These are phyloP conservation scores for Thozetella sp. DNA, from an alignment of 495 filamentous ascomycete species.

Conservation along the genomic window DNA sequence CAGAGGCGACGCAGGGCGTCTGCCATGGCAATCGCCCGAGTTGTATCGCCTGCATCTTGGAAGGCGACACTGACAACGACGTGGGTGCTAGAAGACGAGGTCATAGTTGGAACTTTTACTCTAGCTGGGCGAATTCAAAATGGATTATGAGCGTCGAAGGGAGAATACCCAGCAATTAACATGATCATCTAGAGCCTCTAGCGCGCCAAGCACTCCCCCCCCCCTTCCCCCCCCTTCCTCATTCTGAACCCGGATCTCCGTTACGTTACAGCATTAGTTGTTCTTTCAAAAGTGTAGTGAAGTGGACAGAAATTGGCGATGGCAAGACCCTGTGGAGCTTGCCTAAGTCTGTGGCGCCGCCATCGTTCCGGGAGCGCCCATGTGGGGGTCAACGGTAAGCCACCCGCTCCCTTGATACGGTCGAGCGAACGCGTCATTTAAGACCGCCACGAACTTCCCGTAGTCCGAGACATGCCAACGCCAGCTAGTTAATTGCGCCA, in stretches of 20 bases:
- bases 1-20: background rate
- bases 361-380: too few species aligned
- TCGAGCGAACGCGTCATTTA: too few species aligned
- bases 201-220: too few species aligned
- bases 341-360: too few species aligned
- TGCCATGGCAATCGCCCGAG: background rate
- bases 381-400: too few species aligned
- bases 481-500: too few species aligned
- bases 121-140: background rate
- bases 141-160: background rate
- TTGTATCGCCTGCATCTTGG: conserved; percentile 1
- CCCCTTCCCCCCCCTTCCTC: too few species aligned
- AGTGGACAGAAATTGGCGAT: too few species aligned
- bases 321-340: too few species aligned
- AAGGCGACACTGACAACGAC: conserved; percentile 3
- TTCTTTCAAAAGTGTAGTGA: background rate
- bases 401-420: too few species aligned
- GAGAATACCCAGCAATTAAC: too few species aligned
- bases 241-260: background rate
- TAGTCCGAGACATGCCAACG: background rate
- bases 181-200: too few species aligned
- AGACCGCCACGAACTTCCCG: background rate
- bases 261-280: background rate
- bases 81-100: background rate
- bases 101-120: background rate